Conservation (phyloP, 768 basidiomycete genomes). For the Boletellus sp. region DNA sequence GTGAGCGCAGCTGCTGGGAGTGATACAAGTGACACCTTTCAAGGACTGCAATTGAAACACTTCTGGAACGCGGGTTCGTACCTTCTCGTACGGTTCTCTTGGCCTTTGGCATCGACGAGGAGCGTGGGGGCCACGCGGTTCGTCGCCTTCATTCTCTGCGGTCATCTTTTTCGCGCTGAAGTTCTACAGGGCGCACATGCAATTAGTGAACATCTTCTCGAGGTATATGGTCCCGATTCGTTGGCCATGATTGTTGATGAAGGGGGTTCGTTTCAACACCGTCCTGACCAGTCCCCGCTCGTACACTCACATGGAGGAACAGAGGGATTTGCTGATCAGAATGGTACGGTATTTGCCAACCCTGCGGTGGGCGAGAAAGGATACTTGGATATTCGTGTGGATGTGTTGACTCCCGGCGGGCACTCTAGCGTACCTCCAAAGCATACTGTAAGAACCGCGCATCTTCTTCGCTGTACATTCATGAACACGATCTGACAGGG, state of each 20-base stretch:
- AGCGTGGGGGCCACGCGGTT: constrained; percentile 39
- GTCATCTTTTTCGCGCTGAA: background rate
- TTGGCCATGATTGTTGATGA: constrained; percentile 59
- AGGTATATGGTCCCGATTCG: constrained; percentile 46
- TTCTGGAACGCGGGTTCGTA: constrained; percentile 28
- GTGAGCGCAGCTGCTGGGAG: too few relatives aligned
- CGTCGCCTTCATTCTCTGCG: background rate
- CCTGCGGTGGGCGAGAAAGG: constrained; percentile 41
- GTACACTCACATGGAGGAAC: background rate
- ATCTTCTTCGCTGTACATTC: background rate
- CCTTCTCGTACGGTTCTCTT: constrained; percentile 31
- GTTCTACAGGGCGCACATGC: constrained; percentile 37
- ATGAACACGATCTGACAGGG: constrained; percentile 15
- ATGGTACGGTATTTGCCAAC: constrained; percentile 31
- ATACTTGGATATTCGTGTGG: constrained; percentile 39
- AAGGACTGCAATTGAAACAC: constrained; percentile 27
- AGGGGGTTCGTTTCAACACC: constrained; percentile 36
- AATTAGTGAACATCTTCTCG: constrained; percentile 39
- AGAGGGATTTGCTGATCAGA: constrained; percentile 29
- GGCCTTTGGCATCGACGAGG: constrained; percentile 46
- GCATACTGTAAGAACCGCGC: constrained; percentile 41
- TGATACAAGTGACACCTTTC: background rate
- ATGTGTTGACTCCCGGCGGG: constrained; percentile 47
- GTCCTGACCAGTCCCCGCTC: background rate
- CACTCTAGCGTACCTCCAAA: constrained; percentile 51